These are phyloP conservation scores for Flaveria trinervia DNA, from an alignment of 129 eudicot species.

Conservation along the genomic window DNA sequence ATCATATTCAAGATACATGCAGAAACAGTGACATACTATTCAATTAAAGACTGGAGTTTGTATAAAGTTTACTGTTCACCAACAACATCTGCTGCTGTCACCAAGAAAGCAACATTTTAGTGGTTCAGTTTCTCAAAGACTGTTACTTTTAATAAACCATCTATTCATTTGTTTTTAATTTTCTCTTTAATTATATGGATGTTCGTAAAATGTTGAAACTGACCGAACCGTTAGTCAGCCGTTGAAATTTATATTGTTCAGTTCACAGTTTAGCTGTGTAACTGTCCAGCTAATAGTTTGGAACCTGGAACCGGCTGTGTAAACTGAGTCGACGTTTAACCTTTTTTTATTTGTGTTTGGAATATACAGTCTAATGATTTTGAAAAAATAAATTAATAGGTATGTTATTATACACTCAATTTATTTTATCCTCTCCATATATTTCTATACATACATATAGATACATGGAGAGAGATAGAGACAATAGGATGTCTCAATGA, in stretches of 20 bases:
- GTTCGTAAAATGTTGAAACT: not conserved
- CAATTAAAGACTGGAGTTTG: not conserved
- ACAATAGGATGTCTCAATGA: too few species aligned
- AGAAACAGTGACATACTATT: slow-evolving; percentile 27
- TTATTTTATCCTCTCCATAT: too few species aligned
- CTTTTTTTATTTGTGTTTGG: not conserved
- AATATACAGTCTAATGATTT: not conserved
- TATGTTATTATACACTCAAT: too few species aligned
- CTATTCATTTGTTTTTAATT: not conserved
- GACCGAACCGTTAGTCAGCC: not conserved
- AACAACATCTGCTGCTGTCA: slow-evolving; percentile 33
- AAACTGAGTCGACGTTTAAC: not conserved
- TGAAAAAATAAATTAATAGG: not conserved
- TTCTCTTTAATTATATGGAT: not conserved
- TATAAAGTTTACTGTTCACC: slow-evolving; percentile 18
- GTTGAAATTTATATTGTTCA: not conserved
- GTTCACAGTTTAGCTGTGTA: not conserved
- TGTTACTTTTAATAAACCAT: not conserved
- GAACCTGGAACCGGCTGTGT: not conserved
- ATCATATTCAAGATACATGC: slow-evolving; percentile 9
- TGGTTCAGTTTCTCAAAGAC: slow-evolving; percentile 7
- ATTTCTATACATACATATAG: too few species aligned
- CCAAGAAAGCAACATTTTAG: slow-evolving; percentile 36
- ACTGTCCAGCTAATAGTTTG: not conserved
- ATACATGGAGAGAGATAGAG: too few species aligned